Percentiles rank a stretch among this genome's conserved stretches.
Conservation (phyloP, 2,329 filamentous ascomycete species). For the Corniculantispora saksenae region DNA sequence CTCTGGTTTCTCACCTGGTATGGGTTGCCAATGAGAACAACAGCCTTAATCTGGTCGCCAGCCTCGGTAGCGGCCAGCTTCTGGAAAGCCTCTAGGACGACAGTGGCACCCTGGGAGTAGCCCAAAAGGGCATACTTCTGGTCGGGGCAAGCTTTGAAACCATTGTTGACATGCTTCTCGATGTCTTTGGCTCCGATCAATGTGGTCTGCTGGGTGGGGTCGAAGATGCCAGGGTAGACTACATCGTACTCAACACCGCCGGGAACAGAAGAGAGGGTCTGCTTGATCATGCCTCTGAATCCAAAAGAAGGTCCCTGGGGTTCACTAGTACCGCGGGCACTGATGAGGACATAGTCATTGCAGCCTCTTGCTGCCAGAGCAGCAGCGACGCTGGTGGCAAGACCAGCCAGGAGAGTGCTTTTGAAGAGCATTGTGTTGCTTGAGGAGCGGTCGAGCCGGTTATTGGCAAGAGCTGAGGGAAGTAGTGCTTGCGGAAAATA, state of each 20-base stretch:
- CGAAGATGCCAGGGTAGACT: neutral
- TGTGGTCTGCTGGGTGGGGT: neutral
- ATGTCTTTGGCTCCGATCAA: conserved; percentile 2
- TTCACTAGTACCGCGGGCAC: neutral
- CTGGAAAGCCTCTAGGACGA: neutral
- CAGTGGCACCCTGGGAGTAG: conserved; percentile 5
- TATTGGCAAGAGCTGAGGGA: too few species aligned
- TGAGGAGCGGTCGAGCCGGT: too few species aligned
- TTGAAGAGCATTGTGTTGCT: neutral
- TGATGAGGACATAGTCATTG: neutral
- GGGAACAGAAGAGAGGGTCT: neutral
- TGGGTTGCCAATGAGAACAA: conserved; percentile 3
- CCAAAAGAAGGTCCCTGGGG: neutral
- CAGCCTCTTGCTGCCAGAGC: neutral
- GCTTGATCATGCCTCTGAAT: neutral
- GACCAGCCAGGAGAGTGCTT: neutral
- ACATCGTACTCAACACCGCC: conserved; percentile 4
- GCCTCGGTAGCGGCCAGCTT: neutral
- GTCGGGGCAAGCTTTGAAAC: neutral
- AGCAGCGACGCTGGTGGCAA: neutral
- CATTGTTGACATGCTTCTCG: neutral
- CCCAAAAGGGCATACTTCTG: conserved; percentile 6
- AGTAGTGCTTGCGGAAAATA: too few species aligned
- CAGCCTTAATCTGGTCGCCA: neutral
- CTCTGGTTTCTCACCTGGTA: neutral